Evolutionary conservation across 257 asterid species (phyloP).

Genomic region (Gentiana dahurica): DNA sequence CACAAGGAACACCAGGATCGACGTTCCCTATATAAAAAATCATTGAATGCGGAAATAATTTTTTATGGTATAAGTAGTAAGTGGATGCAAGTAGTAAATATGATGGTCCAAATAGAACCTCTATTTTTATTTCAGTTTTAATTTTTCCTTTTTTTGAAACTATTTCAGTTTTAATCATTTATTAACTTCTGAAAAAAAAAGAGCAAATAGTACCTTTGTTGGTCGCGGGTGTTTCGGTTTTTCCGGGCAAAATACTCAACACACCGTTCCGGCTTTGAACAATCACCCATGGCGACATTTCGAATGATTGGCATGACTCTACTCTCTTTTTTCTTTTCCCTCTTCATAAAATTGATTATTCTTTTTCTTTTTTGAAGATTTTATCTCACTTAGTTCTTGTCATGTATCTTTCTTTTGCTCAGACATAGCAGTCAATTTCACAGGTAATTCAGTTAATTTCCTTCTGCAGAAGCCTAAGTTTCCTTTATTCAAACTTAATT

Average conservation of each 20-base stretch:
- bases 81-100: no score
- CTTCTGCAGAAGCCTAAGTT: neutral
- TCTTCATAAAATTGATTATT: neutral
- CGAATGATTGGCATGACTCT: conserved; percentile 66
- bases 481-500: neutral
- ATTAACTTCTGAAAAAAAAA: no score
- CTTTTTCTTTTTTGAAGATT: conserved; percentile 1
- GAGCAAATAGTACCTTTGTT: no score
- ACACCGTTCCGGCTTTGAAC: neutral
- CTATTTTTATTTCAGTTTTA: no score
- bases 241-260: neutral
- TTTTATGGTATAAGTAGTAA: no score
- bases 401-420: conserved; percentile 15
- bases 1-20: no score
- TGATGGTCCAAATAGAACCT: no score
- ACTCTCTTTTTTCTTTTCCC: neutral
- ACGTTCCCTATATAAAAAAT: no score
- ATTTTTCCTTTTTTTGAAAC: no score
- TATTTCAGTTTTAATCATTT: no score
- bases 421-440: conserved; percentile 94
- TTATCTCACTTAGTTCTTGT: neutral
- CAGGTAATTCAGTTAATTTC: conserved; percentile 37
- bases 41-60: no score
- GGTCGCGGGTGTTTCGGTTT: no score
- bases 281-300: conserved; percentile 49